phyloP scores from a whole-genome alignment of 352 stramenopile genomes.

The Pythium aristosporum region DNA sequence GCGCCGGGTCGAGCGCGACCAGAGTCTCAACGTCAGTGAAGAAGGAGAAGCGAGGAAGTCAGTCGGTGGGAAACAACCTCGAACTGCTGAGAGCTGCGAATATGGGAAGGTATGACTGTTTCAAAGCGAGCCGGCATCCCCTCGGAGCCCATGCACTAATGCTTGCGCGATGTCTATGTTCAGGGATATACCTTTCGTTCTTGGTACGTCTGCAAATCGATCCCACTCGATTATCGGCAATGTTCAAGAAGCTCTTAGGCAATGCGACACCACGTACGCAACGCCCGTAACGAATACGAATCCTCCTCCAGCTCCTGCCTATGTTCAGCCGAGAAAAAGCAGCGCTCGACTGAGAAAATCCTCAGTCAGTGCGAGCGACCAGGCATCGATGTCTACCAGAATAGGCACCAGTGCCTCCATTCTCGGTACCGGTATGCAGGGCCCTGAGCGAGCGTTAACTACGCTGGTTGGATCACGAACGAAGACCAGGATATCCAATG shows the following conservation, averaged over 20 bases:
- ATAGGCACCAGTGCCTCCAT: constrained; percentile 11
- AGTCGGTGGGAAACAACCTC: constrained; percentile 48
- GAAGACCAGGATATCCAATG: not conserved
- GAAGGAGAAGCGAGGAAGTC: constrained; percentile 36
- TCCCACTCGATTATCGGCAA: constrained; percentile 77
- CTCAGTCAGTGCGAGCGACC: not conserved
- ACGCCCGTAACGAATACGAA: constrained; percentile 28
- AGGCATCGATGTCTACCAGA: not conserved
- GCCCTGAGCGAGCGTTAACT: not conserved
- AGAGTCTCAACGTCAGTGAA: constrained; percentile 28
- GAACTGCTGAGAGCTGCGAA: constrained; percentile 63
- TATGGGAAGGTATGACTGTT: constrained; percentile 49
- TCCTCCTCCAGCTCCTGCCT: not conserved
- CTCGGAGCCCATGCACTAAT: not conserved
- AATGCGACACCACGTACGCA: constrained; percentile 60
- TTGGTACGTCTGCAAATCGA: constrained; percentile 49
- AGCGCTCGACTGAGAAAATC: constrained; percentile 10
- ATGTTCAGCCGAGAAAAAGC: not conserved
- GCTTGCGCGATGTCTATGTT: not conserved
- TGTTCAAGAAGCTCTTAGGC: constrained; percentile 66
- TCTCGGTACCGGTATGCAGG: constrained; percentile 4
- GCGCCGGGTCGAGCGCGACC: constrained; percentile 8
- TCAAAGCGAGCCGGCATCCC: not conserved
- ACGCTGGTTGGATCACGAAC: constrained; percentile 10
- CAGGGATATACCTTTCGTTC: constrained; percentile 68